Evolutionary conservation across 176 grass and related monocot genomes (phyloP).

Genomic region (Cenchrus americanus): DNA sequence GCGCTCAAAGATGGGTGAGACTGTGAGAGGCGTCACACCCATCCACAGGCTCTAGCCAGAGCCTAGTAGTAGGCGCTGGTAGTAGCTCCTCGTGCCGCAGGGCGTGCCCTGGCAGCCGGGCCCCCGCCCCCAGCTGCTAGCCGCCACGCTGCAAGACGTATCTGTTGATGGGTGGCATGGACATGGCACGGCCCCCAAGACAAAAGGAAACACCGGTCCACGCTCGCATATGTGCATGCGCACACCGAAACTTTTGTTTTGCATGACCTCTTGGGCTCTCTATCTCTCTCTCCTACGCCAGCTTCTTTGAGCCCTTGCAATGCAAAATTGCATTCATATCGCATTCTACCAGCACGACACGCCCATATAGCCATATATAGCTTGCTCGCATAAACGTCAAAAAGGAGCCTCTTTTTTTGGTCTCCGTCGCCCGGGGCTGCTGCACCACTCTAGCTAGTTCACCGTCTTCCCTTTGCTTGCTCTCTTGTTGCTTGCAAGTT

Average conservation of each 20-base stretch:
- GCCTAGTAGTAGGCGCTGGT: too few relatives aligned
- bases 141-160: conserved; percentile 48
- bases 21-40: too few relatives aligned
- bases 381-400: conserved; percentile 39
- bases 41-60: not conserved
- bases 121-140: not conserved
- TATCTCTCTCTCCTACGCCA: not conserved
- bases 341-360: not conserved
- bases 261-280: not conserved
- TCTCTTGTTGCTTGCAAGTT: conserved; percentile 51
- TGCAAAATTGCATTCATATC: conserved; percentile 31
- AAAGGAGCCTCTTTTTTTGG: conserved; percentile 24
- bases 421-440: not conserved
- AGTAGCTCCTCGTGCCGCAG: not conserved
- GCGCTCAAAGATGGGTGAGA: too few relatives aligned
- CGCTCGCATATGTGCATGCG: conserved; percentile 40
- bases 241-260: conserved; percentile 46
- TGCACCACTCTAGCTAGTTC: conserved; percentile 27
- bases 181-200: conserved; percentile 44
- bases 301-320: conserved; percentile 5
- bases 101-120: not conserved
- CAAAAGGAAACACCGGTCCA: conserved; percentile 43
- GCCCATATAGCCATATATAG: conserved; percentile 29
- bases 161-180: not conserved
- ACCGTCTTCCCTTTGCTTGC: not conserved